Evolutionary conservation across 1,284 basidiomycete species (phyloP).

Genomic region (Nidula niveotomentosa): DNA sequence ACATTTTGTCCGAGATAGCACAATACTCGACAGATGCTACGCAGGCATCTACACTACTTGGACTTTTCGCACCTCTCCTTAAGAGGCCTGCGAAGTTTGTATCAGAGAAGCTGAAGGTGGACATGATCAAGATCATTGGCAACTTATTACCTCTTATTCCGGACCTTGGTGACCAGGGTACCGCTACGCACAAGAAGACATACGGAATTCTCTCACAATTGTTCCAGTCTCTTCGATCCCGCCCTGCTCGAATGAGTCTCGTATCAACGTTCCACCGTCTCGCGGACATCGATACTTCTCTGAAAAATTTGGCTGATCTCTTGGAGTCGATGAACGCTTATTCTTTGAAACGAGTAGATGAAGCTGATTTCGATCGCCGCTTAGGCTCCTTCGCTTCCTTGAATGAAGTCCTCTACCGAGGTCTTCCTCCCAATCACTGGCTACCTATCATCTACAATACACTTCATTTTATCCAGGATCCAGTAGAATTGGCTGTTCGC

Average conservation of each 20-base stretch:
- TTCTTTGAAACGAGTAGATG: conserved; percentile 80
- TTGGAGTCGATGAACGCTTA: conserved; percentile 84
- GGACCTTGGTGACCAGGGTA: conserved; percentile 55
- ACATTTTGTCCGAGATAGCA: conserved; percentile 80
- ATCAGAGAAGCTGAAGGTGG: conserved; percentile 86
- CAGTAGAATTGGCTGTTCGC: conserved; percentile 86
- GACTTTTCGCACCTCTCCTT: conserved; percentile 81
- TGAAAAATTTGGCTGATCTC: conserved; percentile 53
- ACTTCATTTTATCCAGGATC: conserved; percentile 87
- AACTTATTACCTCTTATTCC: conserved; percentile 76
- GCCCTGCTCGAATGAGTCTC: conserved; percentile 68
- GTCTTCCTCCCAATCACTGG: conserved; percentile 70
- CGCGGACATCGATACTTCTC: conserved; percentile 46
- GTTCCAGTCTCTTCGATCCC: conserved; percentile 75
- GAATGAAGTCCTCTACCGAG: conserved; percentile 60
- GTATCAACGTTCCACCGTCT: conserved; percentile 66
- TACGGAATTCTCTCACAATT: conserved; percentile 73
- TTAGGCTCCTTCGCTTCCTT: conserved; percentile 77
- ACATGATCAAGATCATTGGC: conserved; percentile 79
- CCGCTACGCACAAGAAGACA: conserved; percentile 51
- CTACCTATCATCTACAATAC: conserved; percentile 83
- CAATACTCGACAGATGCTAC: conserved; percentile 68
- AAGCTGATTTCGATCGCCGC: conserved; percentile 92
- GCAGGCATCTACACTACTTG: conserved; percentile 78
- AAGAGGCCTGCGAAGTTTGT: conserved; percentile 77